phyloP scores from a whole-genome alignment of 1,284 basidiomycete genomes.

The Irpex sp. region DNA sequence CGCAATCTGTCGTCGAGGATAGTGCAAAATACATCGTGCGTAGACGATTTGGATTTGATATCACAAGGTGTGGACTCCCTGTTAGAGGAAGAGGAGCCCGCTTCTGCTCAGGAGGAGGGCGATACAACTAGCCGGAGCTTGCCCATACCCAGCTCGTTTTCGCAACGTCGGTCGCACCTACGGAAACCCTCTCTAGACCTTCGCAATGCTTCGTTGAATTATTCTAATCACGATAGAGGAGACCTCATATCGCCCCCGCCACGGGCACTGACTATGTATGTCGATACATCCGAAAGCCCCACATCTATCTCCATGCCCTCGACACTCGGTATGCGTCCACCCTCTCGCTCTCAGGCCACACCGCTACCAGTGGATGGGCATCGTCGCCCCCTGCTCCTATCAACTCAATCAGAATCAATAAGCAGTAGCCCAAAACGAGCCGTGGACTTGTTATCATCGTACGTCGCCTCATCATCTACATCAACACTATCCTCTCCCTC shows the following conservation, averaged over 20 bases:
- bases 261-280: slow-evolving; percentile 67
- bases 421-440: slow-evolving; percentile 16
- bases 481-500: slow-evolving; percentile 14
- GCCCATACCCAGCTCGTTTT: slow-evolving; percentile 29
- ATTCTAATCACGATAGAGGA: slow-evolving; percentile 46
- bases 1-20: slow-evolving; percentile 51
- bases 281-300: slow-evolving; percentile 51
- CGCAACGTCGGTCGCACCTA: slow-evolving; percentile 24
- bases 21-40: slow-evolving; percentile 49
- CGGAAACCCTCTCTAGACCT: slow-evolving; percentile 50
- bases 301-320: slow-evolving; percentile 59
- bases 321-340: slow-evolving; percentile 60
- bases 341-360: slow-evolving; percentile 33
- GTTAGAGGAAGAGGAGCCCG: slow-evolving; percentile 31
- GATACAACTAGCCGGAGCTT: slow-evolving; percentile 49
- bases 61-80: slow-evolving; percentile 56
- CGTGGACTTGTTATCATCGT: slow-evolving; percentile 26
- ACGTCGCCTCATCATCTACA: slow-evolving; percentile 17
- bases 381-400: slow-evolving; percentile 16
- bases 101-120: slow-evolving; percentile 13
- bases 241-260: slow-evolving; percentile 63
- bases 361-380: slow-evolving; percentile 25
- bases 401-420: slow-evolving; percentile 5
- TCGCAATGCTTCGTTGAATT: slow-evolving; percentile 39
- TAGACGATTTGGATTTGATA: slow-evolving; percentile 58